Conservation (phyloP, 2,329 filamentous ascomycete genomes). For the Nemania abortiva region DNA sequence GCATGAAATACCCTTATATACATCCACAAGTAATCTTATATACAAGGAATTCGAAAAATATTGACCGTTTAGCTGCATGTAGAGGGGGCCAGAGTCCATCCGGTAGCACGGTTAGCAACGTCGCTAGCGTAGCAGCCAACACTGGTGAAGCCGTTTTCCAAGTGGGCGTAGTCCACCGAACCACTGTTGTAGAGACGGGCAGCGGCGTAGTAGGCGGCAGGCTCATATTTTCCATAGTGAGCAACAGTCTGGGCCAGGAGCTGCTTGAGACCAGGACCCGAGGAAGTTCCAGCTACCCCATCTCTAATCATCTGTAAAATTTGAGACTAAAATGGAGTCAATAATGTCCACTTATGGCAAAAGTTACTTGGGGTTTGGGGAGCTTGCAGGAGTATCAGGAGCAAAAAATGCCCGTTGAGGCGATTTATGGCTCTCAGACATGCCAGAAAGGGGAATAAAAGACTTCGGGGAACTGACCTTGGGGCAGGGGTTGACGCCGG, state of each 20-base stretch:
- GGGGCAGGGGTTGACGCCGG: slow-evolving; percentile 50
- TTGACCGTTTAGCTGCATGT: background rate
- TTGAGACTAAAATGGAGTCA: too few species aligned
- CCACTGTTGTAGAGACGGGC: slow-evolving; percentile 66
- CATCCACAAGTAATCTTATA: too few species aligned
- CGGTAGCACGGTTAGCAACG: slow-evolving; percentile 56
- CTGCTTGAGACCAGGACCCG: slow-evolving; percentile 58
- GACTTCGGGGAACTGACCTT: too few species aligned
- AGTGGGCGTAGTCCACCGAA: slow-evolving; percentile 52
- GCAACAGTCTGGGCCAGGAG: slow-evolving; percentile 49
- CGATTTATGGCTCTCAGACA: too few species aligned
- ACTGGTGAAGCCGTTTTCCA: slow-evolving; percentile 56
- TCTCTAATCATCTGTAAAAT: slow-evolving; percentile 55
- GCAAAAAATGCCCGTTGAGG: too few species aligned
- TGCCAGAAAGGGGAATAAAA: too few species aligned
- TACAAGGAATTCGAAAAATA: too few species aligned
- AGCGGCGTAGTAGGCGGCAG: slow-evolving; percentile 58
- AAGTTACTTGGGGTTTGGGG: too few species aligned
- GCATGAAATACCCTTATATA: too few species aligned
- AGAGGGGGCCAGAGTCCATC: slow-evolving; percentile 31
- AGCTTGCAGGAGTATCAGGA: too few species aligned
- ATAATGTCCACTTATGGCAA: too few species aligned
- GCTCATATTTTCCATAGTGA: slow-evolving; percentile 45
- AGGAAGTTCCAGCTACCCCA: slow-evolving; percentile 56
- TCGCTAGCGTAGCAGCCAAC: slow-evolving; percentile 65